Base-by-base conservation (phyloP, 768 basidiomycete species). In the Phylloporus scabripes region DNA sequence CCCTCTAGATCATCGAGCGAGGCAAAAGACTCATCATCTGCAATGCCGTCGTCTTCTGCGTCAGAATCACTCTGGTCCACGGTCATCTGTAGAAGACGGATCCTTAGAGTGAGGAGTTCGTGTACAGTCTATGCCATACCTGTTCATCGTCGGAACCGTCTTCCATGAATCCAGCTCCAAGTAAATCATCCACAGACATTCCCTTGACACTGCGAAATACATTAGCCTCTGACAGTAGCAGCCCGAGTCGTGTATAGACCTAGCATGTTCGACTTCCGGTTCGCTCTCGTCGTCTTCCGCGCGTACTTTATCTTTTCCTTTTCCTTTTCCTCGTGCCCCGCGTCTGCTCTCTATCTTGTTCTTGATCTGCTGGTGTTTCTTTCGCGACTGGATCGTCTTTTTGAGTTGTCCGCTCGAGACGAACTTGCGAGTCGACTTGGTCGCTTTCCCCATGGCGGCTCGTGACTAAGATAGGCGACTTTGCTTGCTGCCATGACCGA, bases 401-500 rank as follows among this genome's bases (percentile, higher is more conserved):
- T 91, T 90, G 46, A 98, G 80, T 61, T 87, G 83, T 1, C 94
- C 94, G 50, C 87, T 91, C 4, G 88, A 74, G 8, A 85, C 87
- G 58, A 94, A 94, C 70, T 94, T 92, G 62, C 85, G 83, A 10
- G 87, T 86, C 0, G 89, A 80, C 48, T 64, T 64, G 33, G 79
- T 70, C 17, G 82, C 79, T 57, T 87, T 91, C 21, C 69, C 77
- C 79, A 81, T 78, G 28, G 12, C 32, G 29, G n/a, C 15, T 5
- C 12, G 29, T 36, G 5, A 20, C 46, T 55, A 2, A 45, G 48
- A 55, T 62, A 53, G 60, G 62, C 40, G 62, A 43, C 46, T 52
- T 46, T 43, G 42, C 43, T 41, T 28, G 38, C 49, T 17, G 31
- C 32, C 51, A 52, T 53, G 53, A 38, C 55, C 3, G 74, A 82